Base-by-base conservation (phyloP, 2,329 filamentous ascomycete species). In the Endoconidiophora polonica region DNA sequence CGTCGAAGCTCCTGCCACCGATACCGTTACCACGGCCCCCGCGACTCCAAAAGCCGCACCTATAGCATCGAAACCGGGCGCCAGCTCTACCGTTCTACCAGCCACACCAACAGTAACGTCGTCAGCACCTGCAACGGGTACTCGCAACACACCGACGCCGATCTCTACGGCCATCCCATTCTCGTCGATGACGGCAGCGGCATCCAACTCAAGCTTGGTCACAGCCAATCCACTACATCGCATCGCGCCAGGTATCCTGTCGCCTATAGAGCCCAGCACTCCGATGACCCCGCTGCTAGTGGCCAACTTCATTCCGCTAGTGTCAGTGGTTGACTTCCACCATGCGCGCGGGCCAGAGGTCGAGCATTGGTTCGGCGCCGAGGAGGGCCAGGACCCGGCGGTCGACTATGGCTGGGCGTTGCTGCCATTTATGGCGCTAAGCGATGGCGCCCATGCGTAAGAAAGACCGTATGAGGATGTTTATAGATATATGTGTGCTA, bases 341-440 rank as follows among this genome's bases (percentile, higher is more conserved):
- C 84, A 90, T 71, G 83, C 83, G 49, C 72, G 77, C 62, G 91
- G 91, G 6, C 91, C 91, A 29, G 91, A 98, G 68, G 83, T 96
- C 51, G 88, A 96, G 68, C 76, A 74, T 59, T 96, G 90, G 84
- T 86, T 94, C 61, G 87, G 86, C 54, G 77, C 67, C 24, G 65
- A 80, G 18, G 79, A 88, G 57, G 83, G 79, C 49, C 71, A 68
- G 52, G 87, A 95, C 64, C 86, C 90, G 9, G 83, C 83, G 3
- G 70, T 67, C 43, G 83, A 88, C 53, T 90, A 93, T 66, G 86
- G 91, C 61, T 98, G 91, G 91, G 74, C 80, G 24, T 66, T 95
- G 57, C 71, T 98, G 54, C 88, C 91, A 0, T 98, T 98, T 65
- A 95, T 96, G 86, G 91, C 91, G 23, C 68, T 98, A 60, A 91